Base-by-base conservation (phyloP, 805 yeast species). In the Myxozyma vanderwaltii region DNA sequence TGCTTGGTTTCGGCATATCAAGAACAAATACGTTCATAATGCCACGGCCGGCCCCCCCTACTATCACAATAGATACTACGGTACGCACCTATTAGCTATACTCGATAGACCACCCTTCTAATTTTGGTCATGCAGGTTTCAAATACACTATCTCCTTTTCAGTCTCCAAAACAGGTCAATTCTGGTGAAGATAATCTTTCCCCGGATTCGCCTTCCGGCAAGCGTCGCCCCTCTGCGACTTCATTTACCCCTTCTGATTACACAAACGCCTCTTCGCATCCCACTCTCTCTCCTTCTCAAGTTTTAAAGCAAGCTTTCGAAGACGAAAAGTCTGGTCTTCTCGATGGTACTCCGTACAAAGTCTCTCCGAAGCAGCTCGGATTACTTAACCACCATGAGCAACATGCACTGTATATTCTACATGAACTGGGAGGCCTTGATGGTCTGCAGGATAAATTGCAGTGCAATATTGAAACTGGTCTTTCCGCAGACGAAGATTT, bases 381-480 rank as follows among this genome's bases (percentile, higher is more conserved):
- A 17, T 36, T 58, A 24, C 52, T 61, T 33, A 58, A 62, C 36
- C 70, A 76, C 44, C 65, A 73, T 17, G 79, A 74, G 59, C 77
- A 78, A 24, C 75, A 75, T 51, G 72, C 74, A 46, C 70, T 75
- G 4, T 69, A 66, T 43, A 69, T 75, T 26, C 62, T 76, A 24
- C 56, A 67, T 26, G 73, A 70, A 35, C 61, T 77, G 54, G 80
- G 79, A 31, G 79, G 79, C 8, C 63, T 71, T 17, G 65, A 63
- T 4, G 67, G 68, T 15, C 68, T 76, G 2, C 71, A 69, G 8
- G 36, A 48, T 5, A 67, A 66, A 13, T 69, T 76, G 33, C 65
- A 69, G 40, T 69, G 77, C 8, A 59, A 75, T 58, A 51, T 69
- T 17, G 59, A 67, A 5, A 46, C 61, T 1, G 77, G 78, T 8